Conservation (phyloP, 352 stramenopile genomes). For the Globisporangium takayamanum region DNA sequence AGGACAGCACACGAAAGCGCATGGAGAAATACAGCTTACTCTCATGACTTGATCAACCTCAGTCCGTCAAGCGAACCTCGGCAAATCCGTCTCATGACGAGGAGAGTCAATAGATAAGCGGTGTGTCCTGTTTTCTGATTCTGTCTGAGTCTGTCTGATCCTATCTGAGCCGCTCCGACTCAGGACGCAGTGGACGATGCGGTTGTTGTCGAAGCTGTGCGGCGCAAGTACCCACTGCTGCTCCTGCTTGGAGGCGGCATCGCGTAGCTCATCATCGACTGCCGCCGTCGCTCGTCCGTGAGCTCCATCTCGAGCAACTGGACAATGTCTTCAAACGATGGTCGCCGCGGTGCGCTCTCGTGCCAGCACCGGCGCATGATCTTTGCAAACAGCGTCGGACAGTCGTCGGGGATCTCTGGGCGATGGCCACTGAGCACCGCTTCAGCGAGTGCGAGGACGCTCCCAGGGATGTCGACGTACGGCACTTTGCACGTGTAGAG, state of each 20-base stretch:
- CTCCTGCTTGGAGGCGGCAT: not conserved
- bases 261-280: conserved; percentile 12
- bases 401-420: conserved; percentile 49
- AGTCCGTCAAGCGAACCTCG: too few species aligned
- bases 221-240: conserved; percentile 1
- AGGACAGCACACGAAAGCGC: too few species aligned
- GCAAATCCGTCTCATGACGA: too few species aligned
- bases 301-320: conserved; percentile 72
- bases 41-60: too few species aligned
- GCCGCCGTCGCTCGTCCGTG: conserved; percentile 33
- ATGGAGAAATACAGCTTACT: too few species aligned
- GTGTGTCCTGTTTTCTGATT: too few species aligned
- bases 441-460: conserved; percentile 64
- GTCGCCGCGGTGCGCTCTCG: conserved; percentile 54
- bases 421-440: conserved; percentile 60
- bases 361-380: conserved; percentile 83
- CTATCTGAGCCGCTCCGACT: not conserved
- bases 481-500: conserved; percentile 65
- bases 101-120: too few species aligned
- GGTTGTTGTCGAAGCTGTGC: conserved; percentile 1
- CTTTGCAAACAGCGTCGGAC: conserved; percentile 64
- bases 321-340: conserved; percentile 75
- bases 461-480: conserved; percentile 75
- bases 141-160: too few species aligned
- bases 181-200: conserved; percentile 1